Base-by-base conservation (phyloP, 805 yeast species). In the Yamadazyma paraphyllophila region DNA sequence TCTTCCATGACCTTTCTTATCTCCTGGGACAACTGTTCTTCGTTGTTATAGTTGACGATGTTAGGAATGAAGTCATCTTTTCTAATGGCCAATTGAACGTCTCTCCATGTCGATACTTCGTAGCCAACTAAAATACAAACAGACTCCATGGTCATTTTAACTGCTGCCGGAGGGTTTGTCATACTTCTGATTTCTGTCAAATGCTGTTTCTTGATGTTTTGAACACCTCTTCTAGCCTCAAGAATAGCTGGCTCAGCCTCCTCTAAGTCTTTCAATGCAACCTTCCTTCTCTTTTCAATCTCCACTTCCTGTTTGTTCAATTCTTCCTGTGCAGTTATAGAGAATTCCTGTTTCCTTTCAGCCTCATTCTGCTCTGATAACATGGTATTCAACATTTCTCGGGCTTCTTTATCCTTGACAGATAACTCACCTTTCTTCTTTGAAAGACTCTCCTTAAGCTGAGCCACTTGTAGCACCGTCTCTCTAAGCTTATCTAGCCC, bases 121-220 rank as follows among this genome's bases (percentile, higher is more conserved):
- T 83, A 83, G 0, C 97, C 97, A 7, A 92, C 63, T n/a, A 92
- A 62, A 4, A 78, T 71, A 63, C 97, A 89, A 0, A 92, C 96
- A 2, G 96, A 85, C 56, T 92, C 97, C 69, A 92, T 67, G 0
- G 96, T 83, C 56, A 86, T 61, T 55, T 88, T 89, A 4, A 92
- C 92, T 0, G 94, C 83, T 7, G 81, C 84, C 0, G 98, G 98
- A 0, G 98, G 98, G 48, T 88, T 88, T 6, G 79, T 66, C 95
- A 92, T 87, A 11, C 96, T 83, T 57, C 96, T 71, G 25, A 92
- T 69, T 63, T 92, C 98, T 1, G 96, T 87, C 35, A 92, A 70
- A 58, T 92, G 97, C 49, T 88, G 95, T 60, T 92, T 92, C 63
- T 90, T 89, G 50, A 92, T 92, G 55, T 88, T 86, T 53, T 86